Evolutionary conservation across 495 filamentous ascomycete genomes (phyloP).

Genomic region (Aspergillus ostianus): DNA sequence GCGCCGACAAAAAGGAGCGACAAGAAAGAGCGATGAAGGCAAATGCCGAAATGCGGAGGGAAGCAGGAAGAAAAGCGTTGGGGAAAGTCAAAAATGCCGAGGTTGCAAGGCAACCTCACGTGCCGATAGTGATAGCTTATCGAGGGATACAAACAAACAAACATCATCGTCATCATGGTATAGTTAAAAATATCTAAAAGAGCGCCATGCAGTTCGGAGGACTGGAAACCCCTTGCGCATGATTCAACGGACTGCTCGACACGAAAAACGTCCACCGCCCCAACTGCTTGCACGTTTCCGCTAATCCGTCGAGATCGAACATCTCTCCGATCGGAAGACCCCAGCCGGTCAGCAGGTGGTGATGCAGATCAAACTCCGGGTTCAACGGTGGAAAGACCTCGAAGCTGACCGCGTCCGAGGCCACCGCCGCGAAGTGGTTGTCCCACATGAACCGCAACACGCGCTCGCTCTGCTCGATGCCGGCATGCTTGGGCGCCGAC

Average conservation of each 20-base stretch:
- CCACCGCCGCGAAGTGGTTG: conserved; percentile 66
- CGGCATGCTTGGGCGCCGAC: conserved; percentile 52
- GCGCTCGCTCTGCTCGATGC: conserved; percentile 61
- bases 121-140: conserved; percentile 7
- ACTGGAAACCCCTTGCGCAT: conserved; percentile 42
- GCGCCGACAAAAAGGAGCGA: too few species aligned
- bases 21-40: background rate
- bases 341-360: conserved; percentile 66
- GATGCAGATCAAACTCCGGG: conserved; percentile 56
- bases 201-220: conserved; percentile 50
- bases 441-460: conserved; percentile 68
- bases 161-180: background rate
- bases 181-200: conserved; percentile 27
- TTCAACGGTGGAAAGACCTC: conserved; percentile 60
- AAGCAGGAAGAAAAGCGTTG: background rate
- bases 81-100: conserved; percentile 9
- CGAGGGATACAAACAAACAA: background rate
- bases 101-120: conserved; percentile 13
- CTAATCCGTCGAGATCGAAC: conserved; percentile 59
- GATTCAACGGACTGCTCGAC: conserved; percentile 62
- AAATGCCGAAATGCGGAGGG: background rate
- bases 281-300: conserved; percentile 48
- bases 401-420: conserved; percentile 63
- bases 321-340: conserved; percentile 66
- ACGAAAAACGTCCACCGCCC: conserved; percentile 72